Evolutionary conservation across 257 asterid genomes (phyloP).

Genomic region (Plantago major): DNA sequence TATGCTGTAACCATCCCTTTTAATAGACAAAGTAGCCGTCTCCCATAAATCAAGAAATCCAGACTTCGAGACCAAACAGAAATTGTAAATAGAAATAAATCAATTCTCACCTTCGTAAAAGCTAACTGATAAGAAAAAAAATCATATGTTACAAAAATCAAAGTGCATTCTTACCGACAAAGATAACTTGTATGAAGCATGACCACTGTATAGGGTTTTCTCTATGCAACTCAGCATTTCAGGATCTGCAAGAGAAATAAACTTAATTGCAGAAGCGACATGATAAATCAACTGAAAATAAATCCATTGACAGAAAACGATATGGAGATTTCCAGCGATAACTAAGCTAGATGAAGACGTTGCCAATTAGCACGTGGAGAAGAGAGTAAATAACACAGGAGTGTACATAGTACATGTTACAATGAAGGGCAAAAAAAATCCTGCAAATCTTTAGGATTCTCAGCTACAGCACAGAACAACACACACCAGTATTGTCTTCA

Average conservation of each 20-base stretch:
- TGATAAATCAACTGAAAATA: slow-evolving; percentile 15
- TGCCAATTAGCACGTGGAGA: too few species aligned
- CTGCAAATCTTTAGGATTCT: too few species aligned
- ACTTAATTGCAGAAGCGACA: background rate
- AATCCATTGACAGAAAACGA: too few species aligned
- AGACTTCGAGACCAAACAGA: slow-evolving; percentile 31
- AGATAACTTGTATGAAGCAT: slow-evolving; percentile 74
- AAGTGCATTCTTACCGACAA: slow-evolving; percentile 52
- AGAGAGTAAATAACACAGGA: too few species aligned
- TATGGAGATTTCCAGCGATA: too few species aligned
- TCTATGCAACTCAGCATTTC: slow-evolving; percentile 69
- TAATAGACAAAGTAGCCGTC: slow-evolving; percentile 75
- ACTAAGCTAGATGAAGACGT: too few species aligned
- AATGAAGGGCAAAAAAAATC: too few species aligned
- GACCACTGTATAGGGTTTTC: slow-evolving; percentile 68
- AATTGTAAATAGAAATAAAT: slow-evolving; percentile 15
- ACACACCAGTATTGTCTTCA: too few species aligned
- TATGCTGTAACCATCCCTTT: slow-evolving; percentile 88
- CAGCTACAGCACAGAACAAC: too few species aligned
- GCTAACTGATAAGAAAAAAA: slow-evolving; percentile 1
- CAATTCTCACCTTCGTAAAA: slow-evolving; percentile 14
- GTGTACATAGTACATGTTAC: too few species aligned
- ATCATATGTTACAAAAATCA: background rate
- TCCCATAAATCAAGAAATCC: slow-evolving; percentile 88
- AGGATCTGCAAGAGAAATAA: slow-evolving; percentile 51